Conservation (phyloP, 2,329 filamentous ascomycete species). For the Microsporum canis region DNA sequence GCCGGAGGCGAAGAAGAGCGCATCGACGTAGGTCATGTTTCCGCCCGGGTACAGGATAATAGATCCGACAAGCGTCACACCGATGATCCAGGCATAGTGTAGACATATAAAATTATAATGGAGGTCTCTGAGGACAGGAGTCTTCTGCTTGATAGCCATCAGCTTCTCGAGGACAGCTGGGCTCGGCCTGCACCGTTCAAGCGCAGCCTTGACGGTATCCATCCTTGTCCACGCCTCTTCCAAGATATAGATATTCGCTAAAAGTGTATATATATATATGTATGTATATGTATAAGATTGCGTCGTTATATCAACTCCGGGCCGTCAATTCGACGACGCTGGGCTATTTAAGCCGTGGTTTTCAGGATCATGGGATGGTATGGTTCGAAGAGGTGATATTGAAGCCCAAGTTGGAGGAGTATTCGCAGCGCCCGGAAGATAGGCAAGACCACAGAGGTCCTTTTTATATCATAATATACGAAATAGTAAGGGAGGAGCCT, state of each 20-base stretch:
- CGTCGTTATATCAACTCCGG: background rate
- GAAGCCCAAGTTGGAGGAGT: background rate
- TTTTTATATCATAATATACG: background rate
- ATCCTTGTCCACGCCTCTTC: background rate
- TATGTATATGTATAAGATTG: background rate
- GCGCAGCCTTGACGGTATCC: background rate
- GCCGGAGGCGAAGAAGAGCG: constrained; percentile 77
- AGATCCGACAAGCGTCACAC: constrained; percentile 60
- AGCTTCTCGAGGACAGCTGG: background rate
- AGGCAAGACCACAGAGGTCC: background rate
- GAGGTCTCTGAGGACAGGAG: constrained; percentile 29
- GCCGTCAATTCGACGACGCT: background rate
- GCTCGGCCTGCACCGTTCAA: constrained; percentile 1
- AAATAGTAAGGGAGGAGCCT: background rate
- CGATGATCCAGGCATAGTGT: constrained; percentile 64
- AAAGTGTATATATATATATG: background rate
- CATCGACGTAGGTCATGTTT: constrained; percentile 66
- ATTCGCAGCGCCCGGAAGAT: background rate
- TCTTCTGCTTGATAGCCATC: constrained; percentile 21
- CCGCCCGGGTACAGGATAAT: constrained; percentile 60
- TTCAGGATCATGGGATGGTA: background rate
- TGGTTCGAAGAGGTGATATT: background rate
- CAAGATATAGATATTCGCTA: background rate
- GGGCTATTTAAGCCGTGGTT: background rate
- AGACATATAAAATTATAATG: constrained; percentile 37